phyloP scores from a whole-genome alignment of 129 eudicot genomes.

The Helichrysum umbraculigerum region DNA sequence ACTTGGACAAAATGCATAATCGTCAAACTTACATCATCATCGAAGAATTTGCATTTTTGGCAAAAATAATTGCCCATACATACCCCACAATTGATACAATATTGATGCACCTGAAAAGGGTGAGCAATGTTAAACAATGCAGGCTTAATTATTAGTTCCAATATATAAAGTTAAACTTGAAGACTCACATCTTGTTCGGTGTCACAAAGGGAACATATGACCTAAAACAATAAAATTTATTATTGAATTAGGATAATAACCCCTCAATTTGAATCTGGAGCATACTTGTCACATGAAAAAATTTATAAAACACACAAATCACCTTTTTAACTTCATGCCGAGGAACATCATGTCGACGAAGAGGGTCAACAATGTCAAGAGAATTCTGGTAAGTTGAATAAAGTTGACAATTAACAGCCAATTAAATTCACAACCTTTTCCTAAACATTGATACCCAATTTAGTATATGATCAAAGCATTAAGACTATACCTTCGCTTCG shows the following conservation, averaged over 20 bases:
- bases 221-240: conserved; percentile 40
- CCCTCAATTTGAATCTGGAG: conserved; percentile 5
- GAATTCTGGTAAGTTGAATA: conserved; percentile 45
- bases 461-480: background rate
- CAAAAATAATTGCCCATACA: conserved; percentile 84
- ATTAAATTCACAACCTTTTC: background rate
- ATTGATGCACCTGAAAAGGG: conserved; percentile 59
- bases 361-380: conserved; percentile 55
- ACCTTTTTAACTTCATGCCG: conserved; percentile 77
- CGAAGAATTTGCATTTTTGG: conserved; percentile 66
- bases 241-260: background rate
- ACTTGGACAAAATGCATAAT: background rate
- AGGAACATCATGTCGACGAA: conserved; percentile 69
- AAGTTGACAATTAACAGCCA: conserved; percentile 20
- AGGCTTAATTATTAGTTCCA: background rate
- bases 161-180: background rate
- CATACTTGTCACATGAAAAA: background rate
- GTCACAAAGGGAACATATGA: conserved; percentile 66
- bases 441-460: background rate
- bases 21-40: conserved; percentile 65
- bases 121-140: background rate
- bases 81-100: conserved; percentile 65
- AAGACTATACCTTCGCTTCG: conserved; percentile 48
- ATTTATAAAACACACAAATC: background rate
- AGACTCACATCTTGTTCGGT: conserved; percentile 82